Conservation (phyloP, 257 asterid species). For the Verbascum thapsus region DNA sequence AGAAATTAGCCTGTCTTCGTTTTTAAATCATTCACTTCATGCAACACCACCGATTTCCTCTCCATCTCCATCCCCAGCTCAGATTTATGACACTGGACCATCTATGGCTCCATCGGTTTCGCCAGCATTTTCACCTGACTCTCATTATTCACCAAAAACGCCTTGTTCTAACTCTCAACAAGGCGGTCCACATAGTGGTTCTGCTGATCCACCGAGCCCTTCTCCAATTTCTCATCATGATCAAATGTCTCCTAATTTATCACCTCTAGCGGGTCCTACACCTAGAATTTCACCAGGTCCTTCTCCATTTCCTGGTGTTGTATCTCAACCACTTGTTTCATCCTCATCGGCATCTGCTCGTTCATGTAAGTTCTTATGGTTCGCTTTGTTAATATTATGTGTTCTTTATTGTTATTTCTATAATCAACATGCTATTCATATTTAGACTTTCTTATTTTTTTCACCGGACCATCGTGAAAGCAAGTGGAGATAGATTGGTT, state of each 20-base stretch:
- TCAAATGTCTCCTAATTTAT: constrained; percentile 33
- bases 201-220: constrained; percentile 47
- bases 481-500: constrained; percentile 6
- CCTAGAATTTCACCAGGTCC: constrained; percentile 35
- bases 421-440: background rate
- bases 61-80: too few species aligned
- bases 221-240: constrained; percentile 39
- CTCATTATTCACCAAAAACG: too few species aligned
- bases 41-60: too few species aligned
- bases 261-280: constrained; percentile 35
- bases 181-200: too few species aligned
- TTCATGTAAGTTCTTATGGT: constrained; percentile 55
- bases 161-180: too few species aligned
- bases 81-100: too few species aligned
- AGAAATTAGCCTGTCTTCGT: constrained; percentile 69
- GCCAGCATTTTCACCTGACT: too few species aligned
- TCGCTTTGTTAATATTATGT: background rate
- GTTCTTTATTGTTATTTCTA: background rate
- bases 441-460: constrained; percentile 12
- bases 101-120: too few species aligned
- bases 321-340: constrained; percentile 45
- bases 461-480: background rate
- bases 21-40: constrained; percentile 48
- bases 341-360: constrained; percentile 39
- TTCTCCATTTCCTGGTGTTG: constrained; percentile 45